Percentiles rank a stretch among this genome's conserved stretches.
These are phyloP conservation scores for Sporothrix pallida DNA, from an alignment of 2,329 filamentous ascomycete genomes.

Conservation along the genomic window DNA sequence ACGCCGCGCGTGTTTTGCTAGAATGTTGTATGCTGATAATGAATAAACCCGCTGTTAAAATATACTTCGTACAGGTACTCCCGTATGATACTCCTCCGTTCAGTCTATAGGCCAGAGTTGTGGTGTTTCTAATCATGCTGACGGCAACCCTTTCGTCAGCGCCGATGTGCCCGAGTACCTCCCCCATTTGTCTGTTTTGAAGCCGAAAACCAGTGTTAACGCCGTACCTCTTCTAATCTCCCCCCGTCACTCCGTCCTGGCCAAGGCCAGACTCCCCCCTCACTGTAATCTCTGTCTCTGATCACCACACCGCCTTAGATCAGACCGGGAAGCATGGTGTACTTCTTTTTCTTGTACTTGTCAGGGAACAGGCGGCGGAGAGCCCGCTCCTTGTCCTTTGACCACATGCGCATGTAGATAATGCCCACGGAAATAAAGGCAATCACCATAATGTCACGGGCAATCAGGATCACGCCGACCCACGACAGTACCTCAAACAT, in stretches of 20 bases:
- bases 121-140: not conserved
- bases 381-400: constrained; percentile 85
- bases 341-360: constrained; percentile 94
- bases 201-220: not conserved
- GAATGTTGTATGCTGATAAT: too few relatives aligned
- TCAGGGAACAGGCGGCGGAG: constrained; percentile 91
- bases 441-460: constrained; percentile 76
- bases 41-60: not conserved
- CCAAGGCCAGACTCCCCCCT: not conserved
- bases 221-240: not conserved
- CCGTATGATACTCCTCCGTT: not conserved
- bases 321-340: constrained; percentile 78
- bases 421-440: constrained; percentile 77
- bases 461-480: constrained; percentile 80
- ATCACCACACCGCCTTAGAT: constrained; percentile 54
- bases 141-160: not conserved
- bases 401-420: constrained; percentile 85
- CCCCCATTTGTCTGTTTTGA: not conserved
- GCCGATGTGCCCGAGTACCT: not conserved
- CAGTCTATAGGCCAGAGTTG: not conserved
- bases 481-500: constrained; percentile 90
- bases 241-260: not conserved
- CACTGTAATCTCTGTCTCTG: not conserved
- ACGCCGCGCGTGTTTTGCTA: too few relatives aligned
- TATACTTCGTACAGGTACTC: not conserved